A percentile compares a stretch with the other conserved stretches of the same genome.
Evolutionary conservation across 2,329 filamentous ascomycete genomes (phyloP).

Genomic region (Penicillium paneum): DNA sequence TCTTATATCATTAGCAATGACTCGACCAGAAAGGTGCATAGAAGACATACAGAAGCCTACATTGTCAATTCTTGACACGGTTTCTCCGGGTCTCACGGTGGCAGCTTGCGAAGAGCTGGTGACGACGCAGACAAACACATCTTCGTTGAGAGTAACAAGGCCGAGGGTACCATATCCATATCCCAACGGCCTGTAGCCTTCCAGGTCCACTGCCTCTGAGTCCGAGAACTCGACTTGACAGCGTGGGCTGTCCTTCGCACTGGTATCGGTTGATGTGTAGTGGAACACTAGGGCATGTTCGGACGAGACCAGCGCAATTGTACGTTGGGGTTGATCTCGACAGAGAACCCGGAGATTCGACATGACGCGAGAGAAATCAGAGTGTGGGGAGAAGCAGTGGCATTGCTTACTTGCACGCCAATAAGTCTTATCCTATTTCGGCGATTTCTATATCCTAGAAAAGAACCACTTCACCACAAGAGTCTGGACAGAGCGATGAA

Average conservation of each 20-base stretch:
- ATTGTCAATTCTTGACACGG: conserved; percentile 77
- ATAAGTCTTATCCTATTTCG: background rate
- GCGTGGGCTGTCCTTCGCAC: conserved; percentile 50
- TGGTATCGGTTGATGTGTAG: conserved; percentile 64
- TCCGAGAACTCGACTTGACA: conserved; percentile 88
- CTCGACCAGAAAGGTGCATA: background rate
- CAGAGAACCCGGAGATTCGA: conserved; percentile 72
- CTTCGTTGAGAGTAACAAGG: conserved; percentile 74
- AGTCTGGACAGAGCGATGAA: background rate
- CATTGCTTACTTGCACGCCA: conserved; percentile 2
- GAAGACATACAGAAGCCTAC: conserved; percentile 69
- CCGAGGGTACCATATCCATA: conserved; percentile 83
- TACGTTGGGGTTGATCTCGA: conserved; percentile 80
- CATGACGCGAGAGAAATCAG: conserved; percentile 34
- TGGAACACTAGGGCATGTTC: conserved; percentile 81
- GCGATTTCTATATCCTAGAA: conserved; percentile 2
- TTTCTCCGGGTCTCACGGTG: conserved; percentile 80
- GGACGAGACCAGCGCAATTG: conserved; percentile 78
- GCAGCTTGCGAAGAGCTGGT: conserved; percentile 76
- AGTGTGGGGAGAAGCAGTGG: background rate
- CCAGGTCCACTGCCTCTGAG: conserved; percentile 62
- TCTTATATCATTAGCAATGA: conserved; percentile 47
- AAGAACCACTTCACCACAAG: background rate
- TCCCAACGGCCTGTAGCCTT: conserved; percentile 73
- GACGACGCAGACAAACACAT: conserved; percentile 89